phyloP scores from a whole-genome alignment of 2,329 filamentous ascomycete species.

The Ascochyta clinopodiicola region DNA sequence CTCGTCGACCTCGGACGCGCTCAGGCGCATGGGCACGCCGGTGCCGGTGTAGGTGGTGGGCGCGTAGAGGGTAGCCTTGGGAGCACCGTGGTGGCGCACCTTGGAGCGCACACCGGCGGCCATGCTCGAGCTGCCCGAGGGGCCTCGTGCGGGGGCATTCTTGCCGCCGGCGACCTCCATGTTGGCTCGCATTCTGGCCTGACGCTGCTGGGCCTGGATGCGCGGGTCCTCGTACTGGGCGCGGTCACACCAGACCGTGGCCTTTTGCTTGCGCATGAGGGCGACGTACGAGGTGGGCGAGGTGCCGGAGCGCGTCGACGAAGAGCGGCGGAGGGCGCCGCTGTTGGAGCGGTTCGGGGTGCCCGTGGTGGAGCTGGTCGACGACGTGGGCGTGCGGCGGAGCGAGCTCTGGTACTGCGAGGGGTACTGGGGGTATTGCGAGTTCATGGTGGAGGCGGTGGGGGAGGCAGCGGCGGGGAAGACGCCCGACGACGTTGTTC shows the following conservation, averaged over 20 bases:
- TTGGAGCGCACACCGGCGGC: conserved; percentile 73
- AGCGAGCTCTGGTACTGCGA: conserved; percentile 44
- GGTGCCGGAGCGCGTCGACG: conserved; percentile 76
- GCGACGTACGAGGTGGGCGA: conserved; percentile 84
- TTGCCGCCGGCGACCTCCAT: conserved; percentile 77
- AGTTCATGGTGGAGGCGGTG: conserved; percentile 36
- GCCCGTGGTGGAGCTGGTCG: conserved; percentile 69
- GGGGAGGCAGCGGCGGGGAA: conserved; percentile 33
- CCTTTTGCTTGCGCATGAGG: conserved; percentile 94
- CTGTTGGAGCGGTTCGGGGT: conserved; percentile 56
- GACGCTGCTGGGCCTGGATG: conserved; percentile 79
- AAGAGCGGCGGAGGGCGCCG: conserved; percentile 71
- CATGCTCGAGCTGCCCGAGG: conserved; percentile 48
- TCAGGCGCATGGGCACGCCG: conserved; percentile 88
- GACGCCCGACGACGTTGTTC: conserved; percentile 48
- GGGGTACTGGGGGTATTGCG: conserved; percentile 44
- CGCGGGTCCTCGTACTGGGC: conserved; percentile 91
- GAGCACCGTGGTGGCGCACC: conserved; percentile 86
- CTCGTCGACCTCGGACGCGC: conserved; percentile 93
- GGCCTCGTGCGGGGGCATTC: conserved; percentile 43
- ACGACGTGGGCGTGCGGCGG: conserved; percentile 70
- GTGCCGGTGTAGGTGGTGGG: conserved; percentile 77
- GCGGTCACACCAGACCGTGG: conserved; percentile 97
- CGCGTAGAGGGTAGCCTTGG: conserved; percentile 78
- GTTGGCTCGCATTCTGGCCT: conserved; percentile 84